Percentiles rank a stretch among this genome's conserved stretches.
Conservation (phyloP, 2,329 filamentous ascomycete genomes). For the Ramularia collo-cygni region DNA sequence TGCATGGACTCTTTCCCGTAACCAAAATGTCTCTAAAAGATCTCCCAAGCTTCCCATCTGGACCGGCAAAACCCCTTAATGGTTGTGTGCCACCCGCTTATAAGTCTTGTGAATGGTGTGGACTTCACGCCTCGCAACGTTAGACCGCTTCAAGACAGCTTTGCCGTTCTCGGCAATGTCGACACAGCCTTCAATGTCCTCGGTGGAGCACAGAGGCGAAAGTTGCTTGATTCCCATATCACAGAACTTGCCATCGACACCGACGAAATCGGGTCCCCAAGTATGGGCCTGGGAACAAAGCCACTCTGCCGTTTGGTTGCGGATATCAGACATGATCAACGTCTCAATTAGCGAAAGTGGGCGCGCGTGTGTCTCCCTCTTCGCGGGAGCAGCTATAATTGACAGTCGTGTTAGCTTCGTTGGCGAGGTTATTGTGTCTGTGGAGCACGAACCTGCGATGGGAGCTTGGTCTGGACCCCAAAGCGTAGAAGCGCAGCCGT, state of each 20-base stretch:
- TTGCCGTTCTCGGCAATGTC: background rate
- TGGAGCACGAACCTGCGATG: background rate
- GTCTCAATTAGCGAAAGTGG: too few species aligned
- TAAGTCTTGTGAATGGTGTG: background rate
- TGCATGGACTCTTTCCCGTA: too few species aligned
- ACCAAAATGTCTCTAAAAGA: too few species aligned
- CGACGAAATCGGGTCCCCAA: background rate
- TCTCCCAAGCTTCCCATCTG: too few species aligned
- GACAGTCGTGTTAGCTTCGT: too few species aligned
- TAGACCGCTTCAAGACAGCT: background rate
- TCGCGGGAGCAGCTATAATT: too few species aligned
- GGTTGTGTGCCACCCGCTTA: background rate
- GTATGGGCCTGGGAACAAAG: background rate
- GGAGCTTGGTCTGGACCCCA: background rate
- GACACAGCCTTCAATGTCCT: slow-evolving; percentile 1
- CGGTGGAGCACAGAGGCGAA: background rate
- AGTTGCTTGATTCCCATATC: background rate
- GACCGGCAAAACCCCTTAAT: too few species aligned
- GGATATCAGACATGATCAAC: background rate
- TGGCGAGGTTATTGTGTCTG: too few species aligned
- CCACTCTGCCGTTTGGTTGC: background rate
- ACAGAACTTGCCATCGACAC: background rate
- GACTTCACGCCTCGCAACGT: background rate
- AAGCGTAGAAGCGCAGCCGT: background rate
- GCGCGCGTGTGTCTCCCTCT: too few species aligned